A percentile compares a stretch with the other conserved stretches of the same genome.
Conservation (phyloP, 306 rosid species). For the Lathyrus tuberosus region DNA sequence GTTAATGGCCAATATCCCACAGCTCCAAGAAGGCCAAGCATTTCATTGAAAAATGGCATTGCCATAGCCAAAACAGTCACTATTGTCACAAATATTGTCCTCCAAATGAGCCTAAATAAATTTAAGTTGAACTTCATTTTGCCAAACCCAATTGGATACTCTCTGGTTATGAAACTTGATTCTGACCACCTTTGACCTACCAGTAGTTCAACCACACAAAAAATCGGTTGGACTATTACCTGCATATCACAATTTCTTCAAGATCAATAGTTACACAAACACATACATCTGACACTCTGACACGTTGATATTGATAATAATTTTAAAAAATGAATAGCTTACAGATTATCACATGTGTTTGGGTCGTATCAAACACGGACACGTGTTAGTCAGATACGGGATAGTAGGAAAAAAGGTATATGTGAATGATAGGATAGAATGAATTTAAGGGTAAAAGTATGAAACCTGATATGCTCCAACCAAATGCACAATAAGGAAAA, state of each 20-base stretch:
- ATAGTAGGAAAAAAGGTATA: too few species aligned
- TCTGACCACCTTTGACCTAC: conserved; percentile 20
- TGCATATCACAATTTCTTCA: background rate
- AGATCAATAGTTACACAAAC: background rate
- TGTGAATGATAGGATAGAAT: too few species aligned
- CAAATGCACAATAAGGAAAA: conserved; percentile 60
- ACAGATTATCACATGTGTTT: too few species aligned
- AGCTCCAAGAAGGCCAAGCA: conserved; percentile 38
- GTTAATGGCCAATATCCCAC: conserved; percentile 32
- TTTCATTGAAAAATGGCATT: conserved; percentile 37
- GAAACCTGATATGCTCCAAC: conserved; percentile 70
- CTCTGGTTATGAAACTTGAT: background rate
- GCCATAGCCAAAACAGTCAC: conserved; percentile 32
- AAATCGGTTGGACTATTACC: conserved; percentile 36
- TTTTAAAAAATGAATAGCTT: too few species aligned
- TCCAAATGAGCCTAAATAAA: conserved; percentile 30
- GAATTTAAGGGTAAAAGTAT: too few species aligned
- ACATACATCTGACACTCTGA: too few species aligned
- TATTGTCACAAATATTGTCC: conserved; percentile 20
- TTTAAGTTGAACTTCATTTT: conserved; percentile 1
- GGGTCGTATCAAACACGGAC: too few species aligned
- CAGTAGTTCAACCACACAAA: conserved; percentile 7
- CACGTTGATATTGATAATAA: too few species aligned
- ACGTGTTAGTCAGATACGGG: too few species aligned
- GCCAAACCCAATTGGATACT: background rate